Percentiles rank a stretch among this genome's conserved stretches.
Evolutionary conservation across 108 stramenopile genomes (phyloP).

Genomic region (Cyclostephanos tholiformis): DNA sequence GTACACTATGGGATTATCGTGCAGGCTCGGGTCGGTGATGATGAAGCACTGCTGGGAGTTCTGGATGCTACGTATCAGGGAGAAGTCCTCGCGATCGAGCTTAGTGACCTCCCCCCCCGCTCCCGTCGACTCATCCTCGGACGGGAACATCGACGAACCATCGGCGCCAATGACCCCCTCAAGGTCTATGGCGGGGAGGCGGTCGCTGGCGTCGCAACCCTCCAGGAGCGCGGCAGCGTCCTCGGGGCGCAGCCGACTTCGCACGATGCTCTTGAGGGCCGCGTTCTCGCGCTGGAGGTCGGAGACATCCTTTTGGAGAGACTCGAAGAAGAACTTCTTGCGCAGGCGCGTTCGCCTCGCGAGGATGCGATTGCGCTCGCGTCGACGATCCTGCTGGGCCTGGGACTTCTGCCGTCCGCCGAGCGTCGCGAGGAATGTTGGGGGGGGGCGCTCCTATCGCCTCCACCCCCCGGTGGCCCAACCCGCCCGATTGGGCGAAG

Average conservation of each 20-base stretch:
- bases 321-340: slow-evolving; percentile 98
- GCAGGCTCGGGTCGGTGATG: slow-evolving; percentile 94
- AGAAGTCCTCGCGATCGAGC: slow-evolving; percentile 87
- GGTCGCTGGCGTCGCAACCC: slow-evolving; percentile 66
- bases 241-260: slow-evolving; percentile 55
- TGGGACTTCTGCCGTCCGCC: slow-evolving; percentile 72
- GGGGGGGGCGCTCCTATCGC: slow-evolving; percentile 22
- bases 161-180: slow-evolving; percentile 12
- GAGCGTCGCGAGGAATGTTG: slow-evolving; percentile 9
- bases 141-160: slow-evolving; percentile 37
- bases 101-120: slow-evolving; percentile 26
- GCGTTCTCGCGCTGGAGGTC: slow-evolving; percentile 84
- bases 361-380: slow-evolving; percentile 95
- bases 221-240: slow-evolving; percentile 55
- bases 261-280: slow-evolving; percentile 76
- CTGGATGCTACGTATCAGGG: slow-evolving; percentile 87
- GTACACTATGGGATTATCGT: slow-evolving; percentile 95
- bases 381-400: slow-evolving; percentile 86
- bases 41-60: slow-evolving; percentile 93
- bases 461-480: background rate
- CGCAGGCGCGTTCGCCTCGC: slow-evolving; percentile 94
- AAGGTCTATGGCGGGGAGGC: slow-evolving; percentile 65
- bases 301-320: slow-evolving; percentile 88
- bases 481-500: background rate
- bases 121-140: background rate